A percentile compares a stretch with the other conserved stretches of the same genome.
These are phyloP conservation scores for Penicillium sp. DNA, from an alignment of 2,329 filamentous ascomycete species.

Conservation along the genomic window DNA sequence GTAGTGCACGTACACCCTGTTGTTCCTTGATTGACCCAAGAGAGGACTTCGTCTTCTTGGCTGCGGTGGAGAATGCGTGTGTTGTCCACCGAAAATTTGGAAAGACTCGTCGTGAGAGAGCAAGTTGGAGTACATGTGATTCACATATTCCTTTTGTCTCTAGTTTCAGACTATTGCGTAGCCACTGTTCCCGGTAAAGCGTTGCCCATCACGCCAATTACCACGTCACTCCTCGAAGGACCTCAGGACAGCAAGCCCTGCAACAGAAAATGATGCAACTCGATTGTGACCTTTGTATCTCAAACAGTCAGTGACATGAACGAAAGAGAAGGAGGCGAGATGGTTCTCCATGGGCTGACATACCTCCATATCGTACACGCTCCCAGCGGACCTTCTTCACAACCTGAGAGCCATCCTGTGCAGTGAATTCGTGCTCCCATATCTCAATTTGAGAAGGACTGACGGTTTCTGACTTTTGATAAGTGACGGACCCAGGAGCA, in stretches of 20 bases:
- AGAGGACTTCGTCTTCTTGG: too few relatives aligned
- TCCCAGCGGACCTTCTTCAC: conserved; percentile 48
- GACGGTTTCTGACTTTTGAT: conserved; percentile 30
- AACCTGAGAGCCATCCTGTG: conserved; percentile 15
- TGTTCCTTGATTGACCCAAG: too few relatives aligned
- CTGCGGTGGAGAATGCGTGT: too few relatives aligned
- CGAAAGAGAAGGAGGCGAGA: not conserved
- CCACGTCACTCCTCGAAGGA: conserved; percentile 36
- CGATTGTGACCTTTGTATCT: conserved; percentile 41
- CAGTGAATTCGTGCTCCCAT: conserved; percentile 36
- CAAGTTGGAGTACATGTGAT: too few relatives aligned
- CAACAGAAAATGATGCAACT: conserved; percentile 43
- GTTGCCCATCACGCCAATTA: not conserved
- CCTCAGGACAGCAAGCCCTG: conserved; percentile 40
- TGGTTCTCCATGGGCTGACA: conserved; percentile 13
- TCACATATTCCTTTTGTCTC: too few relatives aligned
- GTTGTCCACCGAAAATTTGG: too few relatives aligned
- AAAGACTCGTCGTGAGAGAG: too few relatives aligned
- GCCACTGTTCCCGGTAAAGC: not conserved
- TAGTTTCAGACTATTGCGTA: too few relatives aligned
- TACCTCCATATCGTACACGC: conserved; percentile 47
- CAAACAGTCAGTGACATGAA: not conserved
- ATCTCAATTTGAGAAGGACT: conserved; percentile 38
- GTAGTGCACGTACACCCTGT: too few relatives aligned
- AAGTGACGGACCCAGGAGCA: conserved; percentile 31